phyloP scores from a whole-genome alignment of 805 yeast genomes.

The Candida hispaniensis region DNA sequence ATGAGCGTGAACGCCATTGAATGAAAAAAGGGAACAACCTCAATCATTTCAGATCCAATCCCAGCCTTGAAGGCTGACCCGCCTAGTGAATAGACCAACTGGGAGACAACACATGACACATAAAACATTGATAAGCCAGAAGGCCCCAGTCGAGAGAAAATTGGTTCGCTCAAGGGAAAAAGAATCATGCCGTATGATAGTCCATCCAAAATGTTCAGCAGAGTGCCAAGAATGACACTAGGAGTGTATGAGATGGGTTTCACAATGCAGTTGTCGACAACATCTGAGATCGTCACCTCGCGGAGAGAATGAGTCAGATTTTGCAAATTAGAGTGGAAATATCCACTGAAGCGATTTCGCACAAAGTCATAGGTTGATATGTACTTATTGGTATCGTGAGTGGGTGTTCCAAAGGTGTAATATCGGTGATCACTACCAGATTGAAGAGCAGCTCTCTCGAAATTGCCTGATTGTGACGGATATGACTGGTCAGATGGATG shows the following conservation, averaged over 20 bases:
- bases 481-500: slow-evolving; percentile 1
- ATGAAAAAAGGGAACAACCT: slow-evolving; percentile 97
- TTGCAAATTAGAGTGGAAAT: too few species aligned
- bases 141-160: slow-evolving; percentile 71
- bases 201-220: slow-evolving; percentile 84
- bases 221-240: slow-evolving; percentile 72
- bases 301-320: not conserved
- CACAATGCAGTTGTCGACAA: slow-evolving; percentile 10
- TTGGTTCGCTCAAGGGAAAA: slow-evolving; percentile 78
- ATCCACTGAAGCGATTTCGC: too few species aligned
- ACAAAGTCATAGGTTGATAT: too few species aligned
- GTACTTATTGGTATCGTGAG: slow-evolving; percentile 5
- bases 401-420: slow-evolving; percentile 12
- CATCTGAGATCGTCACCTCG: slow-evolving; percentile 1
- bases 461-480: not conserved
- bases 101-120: slow-evolving; percentile 81
- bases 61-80: slow-evolving; percentile 83
- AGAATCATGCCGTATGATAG: slow-evolving; percentile 95
- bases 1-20: slow-evolving; percentile 76
- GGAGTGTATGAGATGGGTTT: slow-evolving; percentile 48
- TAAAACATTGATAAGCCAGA: slow-evolving; percentile 91
- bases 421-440: slow-evolving; percentile 5
- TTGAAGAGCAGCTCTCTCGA: too few species aligned
- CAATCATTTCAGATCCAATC: slow-evolving; percentile 98
- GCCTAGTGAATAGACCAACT: slow-evolving; percentile 78